phyloP scores from a whole-genome alignment of 495 filamentous ascomycete genomes.

The Aspergillus sparsus region DNA sequence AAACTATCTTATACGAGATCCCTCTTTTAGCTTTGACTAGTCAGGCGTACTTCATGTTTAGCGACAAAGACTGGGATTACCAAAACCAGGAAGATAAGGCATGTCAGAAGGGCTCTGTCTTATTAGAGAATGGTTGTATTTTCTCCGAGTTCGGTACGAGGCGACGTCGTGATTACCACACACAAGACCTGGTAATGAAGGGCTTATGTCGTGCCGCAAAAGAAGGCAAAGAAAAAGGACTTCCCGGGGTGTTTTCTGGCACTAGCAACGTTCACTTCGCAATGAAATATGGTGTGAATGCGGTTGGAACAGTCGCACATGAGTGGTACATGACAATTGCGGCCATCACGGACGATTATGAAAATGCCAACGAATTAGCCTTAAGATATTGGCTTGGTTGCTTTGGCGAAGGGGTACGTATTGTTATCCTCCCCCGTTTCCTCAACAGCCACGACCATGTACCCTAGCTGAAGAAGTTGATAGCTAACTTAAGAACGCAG shows the following conservation, averaged over 20 bases:
- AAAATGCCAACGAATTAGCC: constrained; percentile 76
- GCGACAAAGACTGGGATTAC: constrained; percentile 86
- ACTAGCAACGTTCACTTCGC: constrained; percentile 98
- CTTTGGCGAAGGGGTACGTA: constrained; percentile 77
- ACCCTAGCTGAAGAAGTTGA: not conserved
- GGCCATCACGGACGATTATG: constrained; percentile 84
- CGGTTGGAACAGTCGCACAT: constrained; percentile 93
- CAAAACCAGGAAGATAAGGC: constrained; percentile 83
- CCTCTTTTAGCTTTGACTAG: constrained; percentile 88
- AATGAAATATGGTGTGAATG: constrained; percentile 79
- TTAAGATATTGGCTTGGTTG: constrained; percentile 86
- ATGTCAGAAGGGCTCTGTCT: constrained; percentile 67
- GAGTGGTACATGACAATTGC: constrained; percentile 99
- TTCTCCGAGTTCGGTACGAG: constrained; percentile 94
- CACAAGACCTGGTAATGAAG: constrained; percentile 89
- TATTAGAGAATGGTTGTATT: constrained; percentile 79
- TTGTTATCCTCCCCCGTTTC: too few species aligned
- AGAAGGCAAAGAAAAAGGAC: constrained; percentile 61
- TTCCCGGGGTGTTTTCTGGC: constrained; percentile 72
- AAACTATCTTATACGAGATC: constrained; percentile 97
- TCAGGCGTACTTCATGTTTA: constrained; percentile 96
- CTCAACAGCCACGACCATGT: too few species aligned
- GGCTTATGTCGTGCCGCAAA: constrained; percentile 74
- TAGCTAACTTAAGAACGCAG: constrained; percentile 30
- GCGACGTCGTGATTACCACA: constrained; percentile 84